Conservation (phyloP, 805 yeast species). For the Myxozyma udenii region DNA sequence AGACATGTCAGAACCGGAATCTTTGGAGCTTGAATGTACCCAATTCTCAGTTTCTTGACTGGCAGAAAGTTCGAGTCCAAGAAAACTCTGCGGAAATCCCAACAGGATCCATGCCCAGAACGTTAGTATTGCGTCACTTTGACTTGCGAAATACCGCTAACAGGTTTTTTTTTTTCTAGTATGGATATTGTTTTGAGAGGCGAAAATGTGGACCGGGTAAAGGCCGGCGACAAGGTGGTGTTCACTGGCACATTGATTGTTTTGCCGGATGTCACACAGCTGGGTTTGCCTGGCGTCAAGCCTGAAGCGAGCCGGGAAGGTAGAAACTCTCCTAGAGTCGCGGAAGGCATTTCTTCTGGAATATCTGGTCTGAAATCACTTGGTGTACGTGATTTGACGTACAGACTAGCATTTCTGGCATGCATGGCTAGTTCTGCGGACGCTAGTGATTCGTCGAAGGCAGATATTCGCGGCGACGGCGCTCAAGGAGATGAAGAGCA, state of each 20-base stretch:
- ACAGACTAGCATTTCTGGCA: slow-evolving; percentile 85
- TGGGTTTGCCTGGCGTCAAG: slow-evolving; percentile 92
- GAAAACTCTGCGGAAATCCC: slow-evolving; percentile 97
- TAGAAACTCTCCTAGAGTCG: slow-evolving; percentile 51
- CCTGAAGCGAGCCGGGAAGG: slow-evolving; percentile 74
- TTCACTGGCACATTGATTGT: slow-evolving; percentile 95
- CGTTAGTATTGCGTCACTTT: slow-evolving; percentile 12
- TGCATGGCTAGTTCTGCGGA: slow-evolving; percentile 77
- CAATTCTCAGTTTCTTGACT: slow-evolving; percentile 85
- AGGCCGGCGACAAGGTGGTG: slow-evolving; percentile 93
- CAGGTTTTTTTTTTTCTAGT: slow-evolving; percentile 36
- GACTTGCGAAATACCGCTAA: background rate
- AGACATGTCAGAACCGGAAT: slow-evolving; percentile 80
- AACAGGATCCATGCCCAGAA: slow-evolving; percentile 98
- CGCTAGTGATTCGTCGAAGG: slow-evolving; percentile 38
- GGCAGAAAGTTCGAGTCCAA: slow-evolving; percentile 95
- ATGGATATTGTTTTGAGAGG: slow-evolving; percentile 89
- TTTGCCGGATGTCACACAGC: slow-evolving; percentile 88
- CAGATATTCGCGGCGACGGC: slow-evolving; percentile 42
- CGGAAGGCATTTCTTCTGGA: slow-evolving; percentile 75
- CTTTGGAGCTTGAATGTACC: slow-evolving; percentile 80
- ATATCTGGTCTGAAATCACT: slow-evolving; percentile 82
- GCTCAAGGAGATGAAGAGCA: slow-evolving; percentile 62
- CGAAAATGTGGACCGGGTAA: slow-evolving; percentile 90
- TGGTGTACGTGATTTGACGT: slow-evolving; percentile 94